phyloP scores from a whole-genome alignment of 140 eudicot genomes.

The Senecio squalidus region DNA sequence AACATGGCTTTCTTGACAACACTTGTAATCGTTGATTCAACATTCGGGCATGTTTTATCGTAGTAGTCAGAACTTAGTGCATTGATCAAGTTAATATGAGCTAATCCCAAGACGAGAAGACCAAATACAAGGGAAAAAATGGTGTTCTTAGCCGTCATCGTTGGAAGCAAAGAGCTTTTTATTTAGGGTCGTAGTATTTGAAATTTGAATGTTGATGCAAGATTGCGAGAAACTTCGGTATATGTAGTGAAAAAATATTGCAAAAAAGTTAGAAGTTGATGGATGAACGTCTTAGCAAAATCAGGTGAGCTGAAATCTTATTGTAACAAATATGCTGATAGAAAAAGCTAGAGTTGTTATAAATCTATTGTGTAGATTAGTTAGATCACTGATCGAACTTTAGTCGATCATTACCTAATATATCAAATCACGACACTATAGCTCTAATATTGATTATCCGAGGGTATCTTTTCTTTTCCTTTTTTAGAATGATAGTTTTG shows the following conservation, averaged over 20 bases:
- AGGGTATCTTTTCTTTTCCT: not conserved
- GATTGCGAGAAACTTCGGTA: not conserved
- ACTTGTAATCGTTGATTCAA: constrained; percentile 41
- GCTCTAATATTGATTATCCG: not conserved
- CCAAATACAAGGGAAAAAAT: not conserved
- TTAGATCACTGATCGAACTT: no score
- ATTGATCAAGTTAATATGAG: not conserved
- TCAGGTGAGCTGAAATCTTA: not conserved
- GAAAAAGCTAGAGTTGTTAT: not conserved
- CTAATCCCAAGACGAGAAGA: not conserved
- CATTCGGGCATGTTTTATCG: constrained; percentile 74
- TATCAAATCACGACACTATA: not conserved
- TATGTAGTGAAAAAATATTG: no score
- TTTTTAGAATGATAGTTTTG: not conserved
- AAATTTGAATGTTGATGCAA: not conserved
- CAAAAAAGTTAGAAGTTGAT: no score
- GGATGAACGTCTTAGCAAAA: not conserved
- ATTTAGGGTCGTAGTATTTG: no score
- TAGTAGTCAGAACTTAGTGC: constrained; percentile 62
- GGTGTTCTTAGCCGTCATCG: not conserved
- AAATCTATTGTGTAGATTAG: no score
- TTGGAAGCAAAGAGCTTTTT: not conserved
- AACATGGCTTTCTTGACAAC: constrained; percentile 54
- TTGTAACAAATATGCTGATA: not conserved
- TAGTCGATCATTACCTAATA: no score